A percentile compares a stretch with the other conserved stretches of the same genome.
Evolutionary conservation across 257 asterid genomes (phyloP).

Genomic region (Verbena officinalis): DNA sequence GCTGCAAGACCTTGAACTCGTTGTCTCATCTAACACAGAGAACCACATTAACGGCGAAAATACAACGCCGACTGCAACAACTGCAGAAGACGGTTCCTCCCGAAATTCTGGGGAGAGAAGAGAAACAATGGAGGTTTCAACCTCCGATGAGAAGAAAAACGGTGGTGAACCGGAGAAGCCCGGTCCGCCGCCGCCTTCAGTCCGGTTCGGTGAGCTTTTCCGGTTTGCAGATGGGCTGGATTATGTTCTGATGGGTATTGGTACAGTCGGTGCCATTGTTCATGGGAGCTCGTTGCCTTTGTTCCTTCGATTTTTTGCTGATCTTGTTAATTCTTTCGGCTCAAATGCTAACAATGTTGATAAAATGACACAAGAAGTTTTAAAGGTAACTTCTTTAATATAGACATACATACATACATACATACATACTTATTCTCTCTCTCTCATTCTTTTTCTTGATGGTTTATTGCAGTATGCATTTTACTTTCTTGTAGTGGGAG

Average conservation of each 20-base stretch:
- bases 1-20: conserved; percentile 75
- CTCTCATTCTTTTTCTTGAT: conserved; percentile 15
- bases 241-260: conserved; percentile 70
- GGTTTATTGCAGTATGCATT: conserved; percentile 80
- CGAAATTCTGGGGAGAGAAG: conserved; percentile 25
- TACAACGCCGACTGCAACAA: not conserved
- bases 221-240: conserved; percentile 88
- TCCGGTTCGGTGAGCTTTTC: conserved; percentile 65
- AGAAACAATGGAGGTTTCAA: conserved; percentile 20
- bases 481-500: conserved; percentile 95
- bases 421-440: conserved; percentile 6
- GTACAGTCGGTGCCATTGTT: conserved; percentile 83
- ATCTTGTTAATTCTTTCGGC: conserved; percentile 95
- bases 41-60: conserved; percentile 1
- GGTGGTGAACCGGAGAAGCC: conserved; percentile 40
- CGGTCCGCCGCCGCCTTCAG: conserved; percentile 44
- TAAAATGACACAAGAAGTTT: conserved; percentile 88
- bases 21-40: conserved; percentile 49
- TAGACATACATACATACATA: not conserved
- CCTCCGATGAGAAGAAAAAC: conserved; percentile 27
- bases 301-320: conserved; percentile 93
- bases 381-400: conserved; percentile 50
- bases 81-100: conserved; percentile 9
- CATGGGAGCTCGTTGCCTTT: conserved; percentile 91
- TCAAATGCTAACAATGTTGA: conserved; percentile 77